phyloP scores from a whole-genome alignment of 257 asterid genomes.

The Solanum corneliomulleri region DNA sequence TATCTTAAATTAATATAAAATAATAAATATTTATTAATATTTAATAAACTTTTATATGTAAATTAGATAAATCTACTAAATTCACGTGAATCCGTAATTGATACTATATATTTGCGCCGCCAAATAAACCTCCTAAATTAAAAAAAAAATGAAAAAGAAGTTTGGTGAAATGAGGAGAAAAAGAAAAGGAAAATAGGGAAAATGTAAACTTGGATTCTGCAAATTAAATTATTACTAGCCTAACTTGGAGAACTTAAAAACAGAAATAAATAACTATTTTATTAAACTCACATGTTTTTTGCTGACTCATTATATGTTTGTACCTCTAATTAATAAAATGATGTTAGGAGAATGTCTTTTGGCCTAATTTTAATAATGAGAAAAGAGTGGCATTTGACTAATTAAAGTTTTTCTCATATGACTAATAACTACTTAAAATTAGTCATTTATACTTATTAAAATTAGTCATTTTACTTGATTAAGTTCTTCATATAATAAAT shows the following conservation, averaged over 20 bases:
- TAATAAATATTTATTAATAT: background rate
- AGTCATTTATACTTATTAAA: background rate
- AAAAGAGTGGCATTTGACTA: background rate
- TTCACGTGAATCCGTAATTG: background rate
- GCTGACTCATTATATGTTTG: background rate
- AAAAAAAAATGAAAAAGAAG: background rate
- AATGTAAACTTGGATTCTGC: background rate
- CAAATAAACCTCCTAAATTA: no score
- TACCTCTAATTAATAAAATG: background rate
- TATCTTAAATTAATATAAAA: background rate
- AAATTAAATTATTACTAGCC: background rate
- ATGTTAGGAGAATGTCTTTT: constrained; percentile 4
- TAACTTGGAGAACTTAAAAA: background rate
- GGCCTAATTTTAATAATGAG: background rate
- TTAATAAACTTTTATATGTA: no score
- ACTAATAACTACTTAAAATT: background rate
- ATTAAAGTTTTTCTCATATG: background rate
- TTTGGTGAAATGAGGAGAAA: background rate
- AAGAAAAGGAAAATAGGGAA: background rate
- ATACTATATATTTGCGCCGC: background rate
- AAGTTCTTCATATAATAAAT: background rate
- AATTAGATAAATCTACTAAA: background rate
- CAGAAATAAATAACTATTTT: background rate
- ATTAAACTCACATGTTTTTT: background rate
- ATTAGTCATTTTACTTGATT: background rate